Evolutionary conservation across 768 basidiomycete species (phyloP), one percentile per base, ranked within the genome.

Genomic region (Suillus cothurnatus): DNA sequence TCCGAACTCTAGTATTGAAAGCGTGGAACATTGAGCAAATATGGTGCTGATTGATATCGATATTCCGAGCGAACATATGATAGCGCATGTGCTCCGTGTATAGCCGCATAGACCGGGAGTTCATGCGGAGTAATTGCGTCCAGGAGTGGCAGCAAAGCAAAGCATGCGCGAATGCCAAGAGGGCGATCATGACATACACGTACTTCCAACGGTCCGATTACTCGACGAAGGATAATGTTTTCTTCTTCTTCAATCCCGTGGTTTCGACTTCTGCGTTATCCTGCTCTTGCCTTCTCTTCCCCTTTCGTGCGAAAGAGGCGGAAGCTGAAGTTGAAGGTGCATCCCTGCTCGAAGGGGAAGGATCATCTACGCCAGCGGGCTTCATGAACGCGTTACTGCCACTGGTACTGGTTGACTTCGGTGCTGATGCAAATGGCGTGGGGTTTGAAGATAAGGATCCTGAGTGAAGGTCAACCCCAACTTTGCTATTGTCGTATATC

Each of bases 331-430:
- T n/a, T 14, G 65, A n/a, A 7, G 64, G 36, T 55, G 36, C 8
- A 67, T 19, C 31, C 45, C 31, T 39, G 4, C 23, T 62, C 21
- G 63, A 36, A 61, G 38, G 63, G 34, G 78, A 74, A 39, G 82
- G 84, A 50, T 80, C 85, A 64, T 88, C 86, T 21, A 89, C 81
- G 36, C 86, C 87, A 53, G 81, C 77, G 39, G 88, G 88, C 69
- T 86, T 88, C 65, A 87, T 67, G 73, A 88, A 88, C 3, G 61
- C 11, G 34, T 50, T 50, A 50, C 28, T 26, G 23, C 23, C 47
- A 45, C 45, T 15, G 15, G 63, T 14, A 23, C 66, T 61, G 21
- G 68, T 41, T 17, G 70, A 7, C 21, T 56, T 32, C 49, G 61
- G 43, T 19, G 58, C 23, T 34, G 63, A 39, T 49, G 47, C 19